phyloP scores from a whole-genome alignment of 2,329 filamentous ascomycete genomes.

The Trichoderma arundinaceum region DNA sequence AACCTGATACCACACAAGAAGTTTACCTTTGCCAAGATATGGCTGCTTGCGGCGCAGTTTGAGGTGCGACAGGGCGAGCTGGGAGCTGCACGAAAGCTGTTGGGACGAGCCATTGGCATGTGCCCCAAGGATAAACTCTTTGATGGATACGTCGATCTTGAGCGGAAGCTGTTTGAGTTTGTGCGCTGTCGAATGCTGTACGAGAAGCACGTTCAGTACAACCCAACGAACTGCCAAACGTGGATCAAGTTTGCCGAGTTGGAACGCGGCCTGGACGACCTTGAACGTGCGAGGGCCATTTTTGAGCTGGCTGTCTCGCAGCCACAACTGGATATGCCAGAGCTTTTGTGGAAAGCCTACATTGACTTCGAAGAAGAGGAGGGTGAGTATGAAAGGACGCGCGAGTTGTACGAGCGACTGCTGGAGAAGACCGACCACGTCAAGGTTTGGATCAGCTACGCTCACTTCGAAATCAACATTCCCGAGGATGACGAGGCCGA shows the following conservation, averaged over 20 bases:
- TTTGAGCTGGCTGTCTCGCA: constrained; percentile 90
- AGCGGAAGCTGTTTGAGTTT: constrained; percentile 94
- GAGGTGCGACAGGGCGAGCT: constrained; percentile 88
- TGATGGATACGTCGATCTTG: constrained; percentile 89
- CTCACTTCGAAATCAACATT: constrained; percentile 96
- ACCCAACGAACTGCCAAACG: constrained; percentile 85
- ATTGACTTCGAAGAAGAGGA: constrained; percentile 99
- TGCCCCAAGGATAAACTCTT: constrained; percentile 97
- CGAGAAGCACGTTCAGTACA: constrained; percentile 93
- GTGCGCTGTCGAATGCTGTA: constrained; percentile 87
- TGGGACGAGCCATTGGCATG: constrained; percentile 89
- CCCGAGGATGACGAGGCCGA: constrained; percentile 71
- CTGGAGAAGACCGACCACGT: constrained; percentile 96
- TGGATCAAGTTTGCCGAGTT: constrained; percentile 98
- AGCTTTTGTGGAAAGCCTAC: constrained; percentile 96
- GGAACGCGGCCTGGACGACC: constrained; percentile 87
- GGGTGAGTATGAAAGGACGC: constrained; percentile 83
- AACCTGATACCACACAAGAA: constrained; percentile 91
- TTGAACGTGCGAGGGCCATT: constrained; percentile 85
- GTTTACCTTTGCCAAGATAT: constrained; percentile 97
- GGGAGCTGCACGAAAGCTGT: constrained; percentile 79
- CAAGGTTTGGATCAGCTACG: constrained; percentile 99
- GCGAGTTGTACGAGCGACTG: constrained; percentile 85
- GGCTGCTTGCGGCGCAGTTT: constrained; percentile 92
- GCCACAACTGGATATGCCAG: constrained; percentile 90